These are phyloP conservation scores for Chlorencoelia australis DNA, from an alignment of 2,329 filamentous ascomycete genomes.

Conservation along the genomic window DNA sequence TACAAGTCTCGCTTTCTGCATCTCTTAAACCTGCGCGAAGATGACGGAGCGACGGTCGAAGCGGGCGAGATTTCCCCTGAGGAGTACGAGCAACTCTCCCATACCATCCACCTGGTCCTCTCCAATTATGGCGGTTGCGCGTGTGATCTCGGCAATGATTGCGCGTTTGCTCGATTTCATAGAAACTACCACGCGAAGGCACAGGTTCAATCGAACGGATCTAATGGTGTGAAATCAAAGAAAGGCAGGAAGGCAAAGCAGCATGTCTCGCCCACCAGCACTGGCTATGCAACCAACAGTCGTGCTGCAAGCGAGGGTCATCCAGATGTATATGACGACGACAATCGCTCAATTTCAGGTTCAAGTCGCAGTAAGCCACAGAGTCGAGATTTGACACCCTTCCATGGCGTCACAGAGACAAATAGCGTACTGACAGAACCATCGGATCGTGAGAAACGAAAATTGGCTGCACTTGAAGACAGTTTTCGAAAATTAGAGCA, in stretches of 20 bases:
- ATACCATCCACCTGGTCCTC: conserved; percentile 59
- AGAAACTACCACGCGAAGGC: conserved; percentile 45
- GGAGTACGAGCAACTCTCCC: conserved; percentile 50
- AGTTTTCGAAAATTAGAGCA: conserved; percentile 51
- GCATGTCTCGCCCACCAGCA: conserved; percentile 51
- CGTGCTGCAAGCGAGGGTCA: conserved; percentile 54
- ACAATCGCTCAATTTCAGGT: conserved; percentile 38
- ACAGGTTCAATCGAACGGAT: conserved; percentile 26
- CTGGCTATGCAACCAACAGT: conserved; percentile 51
- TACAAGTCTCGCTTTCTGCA: conserved; percentile 44
- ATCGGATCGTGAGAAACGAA: conserved; percentile 57
- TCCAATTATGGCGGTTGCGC: conserved; percentile 74
- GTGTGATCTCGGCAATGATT: conserved; percentile 54
- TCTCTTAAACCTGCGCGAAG: conserved; percentile 51
- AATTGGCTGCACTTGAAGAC: conserved; percentile 57
- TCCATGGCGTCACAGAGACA: conserved; percentile 42
- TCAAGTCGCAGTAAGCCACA: conserved; percentile 53
- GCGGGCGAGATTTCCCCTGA: conserved; percentile 35
- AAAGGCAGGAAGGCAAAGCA: conserved; percentile 39
- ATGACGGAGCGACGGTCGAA: conserved; percentile 32
- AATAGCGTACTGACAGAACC: conserved; percentile 42
- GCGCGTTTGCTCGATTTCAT: conserved; percentile 54
- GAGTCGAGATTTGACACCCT: conserved; percentile 55
- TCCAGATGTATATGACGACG: conserved; percentile 41
- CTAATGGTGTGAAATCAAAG: conserved; percentile 26